Percentiles rank a stretch among this genome's conserved stretches.
These are phyloP conservation scores for Pseudohyphozyma bogoriensis DNA, from an alignment of 768 basidiomycete genomes.

Conservation along the genomic window DNA sequence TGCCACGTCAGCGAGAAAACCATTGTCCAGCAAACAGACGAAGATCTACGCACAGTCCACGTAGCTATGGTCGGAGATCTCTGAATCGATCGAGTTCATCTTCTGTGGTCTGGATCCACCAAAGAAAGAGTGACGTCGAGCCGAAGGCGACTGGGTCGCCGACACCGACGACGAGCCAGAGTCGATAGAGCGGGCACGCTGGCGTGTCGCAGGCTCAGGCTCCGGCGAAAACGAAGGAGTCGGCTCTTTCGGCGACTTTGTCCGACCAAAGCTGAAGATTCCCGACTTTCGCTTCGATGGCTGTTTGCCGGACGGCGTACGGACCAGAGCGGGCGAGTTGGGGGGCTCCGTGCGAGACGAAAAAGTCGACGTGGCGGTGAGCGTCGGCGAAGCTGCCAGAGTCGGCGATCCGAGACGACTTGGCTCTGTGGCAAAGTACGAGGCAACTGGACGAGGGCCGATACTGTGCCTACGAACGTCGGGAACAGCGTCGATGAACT, in stretches of 20 bases:
- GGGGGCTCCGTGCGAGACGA: neutral
- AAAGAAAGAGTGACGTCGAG: neutral
- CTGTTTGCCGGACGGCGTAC: neutral
- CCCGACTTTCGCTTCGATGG: neutral
- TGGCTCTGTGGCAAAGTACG: neutral
- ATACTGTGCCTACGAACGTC: no score
- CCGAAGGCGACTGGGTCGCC: neutral
- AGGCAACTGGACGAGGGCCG: neutral
- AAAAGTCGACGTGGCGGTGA: neutral
- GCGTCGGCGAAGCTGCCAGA: neutral
- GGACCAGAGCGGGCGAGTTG: neutral
- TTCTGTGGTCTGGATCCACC: no score
- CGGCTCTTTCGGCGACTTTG: neutral
- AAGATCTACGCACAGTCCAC: neutral
- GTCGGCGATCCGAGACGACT: neutral
- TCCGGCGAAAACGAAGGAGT: neutral
- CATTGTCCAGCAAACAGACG: no score
- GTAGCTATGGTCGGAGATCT: constrained; percentile 13
- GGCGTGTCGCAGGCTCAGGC: neutral
- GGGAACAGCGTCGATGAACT: neutral
- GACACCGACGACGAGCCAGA: neutral
- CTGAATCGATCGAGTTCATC: constrained; percentile 6
- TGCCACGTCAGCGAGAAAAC: no score
- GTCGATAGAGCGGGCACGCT: neutral
- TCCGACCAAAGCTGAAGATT: neutral